These are phyloP conservation scores for Puccinia polysora DNA, from an alignment of 1,284 basidiomycete genomes.

Conservation along the genomic window DNA sequence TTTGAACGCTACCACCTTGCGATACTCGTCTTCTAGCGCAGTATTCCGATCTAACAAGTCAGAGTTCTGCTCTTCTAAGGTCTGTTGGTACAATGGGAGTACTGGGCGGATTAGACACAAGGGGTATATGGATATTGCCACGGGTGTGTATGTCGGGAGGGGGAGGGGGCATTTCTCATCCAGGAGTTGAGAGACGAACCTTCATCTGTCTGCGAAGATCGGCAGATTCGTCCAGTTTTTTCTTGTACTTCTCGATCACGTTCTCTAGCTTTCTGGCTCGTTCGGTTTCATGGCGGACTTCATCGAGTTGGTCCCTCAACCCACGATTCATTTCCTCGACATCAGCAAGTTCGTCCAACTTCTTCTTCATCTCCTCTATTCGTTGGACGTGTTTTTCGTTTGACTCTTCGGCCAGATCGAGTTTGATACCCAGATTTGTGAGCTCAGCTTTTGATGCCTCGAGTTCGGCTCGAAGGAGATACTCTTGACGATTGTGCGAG, in stretches of 20 bases:
- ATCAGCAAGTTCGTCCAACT: constrained; percentile 72
- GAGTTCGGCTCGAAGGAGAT: constrained; percentile 63
- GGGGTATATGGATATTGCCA: no score
- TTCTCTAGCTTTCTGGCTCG: constrained; percentile 88
- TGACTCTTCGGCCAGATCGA: constrained; percentile 9
- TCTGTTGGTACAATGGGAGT: constrained; percentile 59
- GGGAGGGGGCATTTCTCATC: no score
- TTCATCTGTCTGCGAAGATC: constrained; percentile 80
- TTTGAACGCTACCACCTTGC: constrained; percentile 77
- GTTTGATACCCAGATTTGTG: constrained; percentile 56
- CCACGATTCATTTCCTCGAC: constrained; percentile 70
- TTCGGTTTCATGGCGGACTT: constrained; percentile 79
- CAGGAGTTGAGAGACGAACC: constrained; percentile 55
- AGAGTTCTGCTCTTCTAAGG: constrained; percentile 85
- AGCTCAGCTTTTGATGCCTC: constrained; percentile 67
- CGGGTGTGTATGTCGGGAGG: no score
- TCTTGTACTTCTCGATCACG: constrained; percentile 97
- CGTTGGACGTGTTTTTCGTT: constrained; percentile 14
- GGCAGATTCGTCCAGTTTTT: constrained; percentile 89
- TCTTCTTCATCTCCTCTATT: constrained; percentile 19
- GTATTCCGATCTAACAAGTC: constrained; percentile 85
- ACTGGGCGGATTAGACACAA: no score
- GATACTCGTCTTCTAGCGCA: constrained; percentile 80
- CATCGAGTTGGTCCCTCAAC: constrained; percentile 89
- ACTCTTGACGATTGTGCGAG: constrained; percentile 61